These are phyloP conservation scores for Rhodotorula graminis DNA, from an alignment of 768 basidiomycete genomes.

Conservation along the genomic window DNA sequence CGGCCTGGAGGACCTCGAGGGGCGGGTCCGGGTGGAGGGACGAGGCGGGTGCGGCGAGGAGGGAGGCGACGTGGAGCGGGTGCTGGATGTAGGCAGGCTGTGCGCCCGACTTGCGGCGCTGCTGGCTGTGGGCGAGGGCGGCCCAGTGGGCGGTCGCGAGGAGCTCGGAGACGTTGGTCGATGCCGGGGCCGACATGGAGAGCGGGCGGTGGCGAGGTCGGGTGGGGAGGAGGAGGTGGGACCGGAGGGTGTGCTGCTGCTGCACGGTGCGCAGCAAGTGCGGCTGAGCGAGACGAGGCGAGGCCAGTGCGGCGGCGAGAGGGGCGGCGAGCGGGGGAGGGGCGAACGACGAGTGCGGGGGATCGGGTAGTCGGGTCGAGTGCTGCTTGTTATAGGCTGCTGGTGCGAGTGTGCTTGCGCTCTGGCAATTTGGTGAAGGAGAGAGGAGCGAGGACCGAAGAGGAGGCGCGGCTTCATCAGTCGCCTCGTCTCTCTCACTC, in stretches of 20 bases:
- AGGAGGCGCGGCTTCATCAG: too few species aligned
- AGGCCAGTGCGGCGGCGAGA: background rate
- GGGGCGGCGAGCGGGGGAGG: background rate
- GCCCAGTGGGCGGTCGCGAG: slow-evolving; percentile 25
- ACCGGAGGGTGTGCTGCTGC: background rate
- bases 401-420: too few species aligned
- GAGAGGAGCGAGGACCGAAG: too few species aligned
- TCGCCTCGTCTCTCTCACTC: too few species aligned
- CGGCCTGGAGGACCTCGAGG: slow-evolving; percentile 42
- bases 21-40: slow-evolving; percentile 9
- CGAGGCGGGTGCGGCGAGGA: slow-evolving; percentile 4
- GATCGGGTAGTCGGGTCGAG: background rate
- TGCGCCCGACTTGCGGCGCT: slow-evolving; percentile 18
- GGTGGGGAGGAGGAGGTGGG: background rate
- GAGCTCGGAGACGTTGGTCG: background rate
- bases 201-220: background rate
- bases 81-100: slow-evolving; percentile 32
- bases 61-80: slow-evolving; percentile 28
- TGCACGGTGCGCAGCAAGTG: too few species aligned
- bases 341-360: background rate
- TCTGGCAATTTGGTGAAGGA: too few species aligned
- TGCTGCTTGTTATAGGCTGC: too few species aligned
- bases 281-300: background rate
- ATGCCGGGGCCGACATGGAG: background rate
- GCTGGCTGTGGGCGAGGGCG: slow-evolving; percentile 21